Evolutionary conservation across 306 rosid genomes (phyloP), one percentile per base, ranked within the genome.

Genomic region (Fagus crenata): DNA sequence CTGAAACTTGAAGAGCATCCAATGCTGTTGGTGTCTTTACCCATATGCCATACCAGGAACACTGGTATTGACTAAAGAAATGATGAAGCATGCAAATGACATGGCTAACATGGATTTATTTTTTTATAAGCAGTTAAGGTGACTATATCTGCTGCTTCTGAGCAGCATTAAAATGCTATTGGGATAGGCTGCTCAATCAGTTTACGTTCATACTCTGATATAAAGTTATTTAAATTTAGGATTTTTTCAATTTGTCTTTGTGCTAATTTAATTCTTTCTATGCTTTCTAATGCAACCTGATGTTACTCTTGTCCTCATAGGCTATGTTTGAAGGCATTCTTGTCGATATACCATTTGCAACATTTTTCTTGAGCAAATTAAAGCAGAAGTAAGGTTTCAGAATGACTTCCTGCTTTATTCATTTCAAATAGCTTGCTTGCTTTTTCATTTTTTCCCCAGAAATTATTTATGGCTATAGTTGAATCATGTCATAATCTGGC

Each of bases 291-390:
- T n/a, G 71, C 7, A 22, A 33, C 58, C 59, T 55, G 70, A 15
- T 75, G 49, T 74, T 60, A 5, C 14, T 67, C 13, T 53, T 75
- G 39, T 67, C 42, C 72, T 82, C 87, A 77, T 81, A 95, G 99
- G 97, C 97, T 53, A 90, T 95, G 99, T 95, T 92, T 75, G 99
- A 95, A 87, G 99, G 99, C 73, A 92, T 95, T 87, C 96, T 95
- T 28, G 99, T 95, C 67, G 99, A 95, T 80, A 90, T 95, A 79
- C 97, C 97, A 60, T 95, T 95, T 78, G 99, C 99, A 51, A 92
- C 97, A 13, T 95, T 95, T 89, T 95, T 95, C 83, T 82, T 92
- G 87, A 95, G 99, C 90, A 95, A 95, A 87, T 79, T 95, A 85
- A 95, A 92, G 85, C 96, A 87, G 72, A 95, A 92, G 99, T 95